phyloP scores from a whole-genome alignment of 2,329 filamentous ascomycete genomes.

The Xylariaceae sp. region DNA sequence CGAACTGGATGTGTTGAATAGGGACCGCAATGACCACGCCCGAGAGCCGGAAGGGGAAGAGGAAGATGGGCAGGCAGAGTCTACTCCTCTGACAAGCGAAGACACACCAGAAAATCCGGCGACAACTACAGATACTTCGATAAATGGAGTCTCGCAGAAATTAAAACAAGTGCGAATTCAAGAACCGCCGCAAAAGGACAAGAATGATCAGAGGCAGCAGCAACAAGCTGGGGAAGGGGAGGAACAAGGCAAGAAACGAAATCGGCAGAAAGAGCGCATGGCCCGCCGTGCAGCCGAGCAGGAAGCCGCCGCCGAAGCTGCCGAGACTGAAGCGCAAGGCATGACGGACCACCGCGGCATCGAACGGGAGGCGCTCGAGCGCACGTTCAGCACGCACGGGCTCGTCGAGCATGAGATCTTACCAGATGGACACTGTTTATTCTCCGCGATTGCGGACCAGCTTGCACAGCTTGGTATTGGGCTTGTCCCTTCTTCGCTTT shows the following conservation, averaged over 20 bases:
- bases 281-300: conserved; percentile 85
- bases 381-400: conserved; percentile 57
- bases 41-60: conserved; percentile 14
- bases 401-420: conserved; percentile 75
- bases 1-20: conserved; percentile 49
- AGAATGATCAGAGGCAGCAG: conserved; percentile 7
- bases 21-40: conserved; percentile 14
- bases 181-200: neutral
- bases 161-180: conserved; percentile 17
- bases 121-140: conserved; percentile 2
- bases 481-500: conserved; percentile 26
- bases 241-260: conserved; percentile 60
- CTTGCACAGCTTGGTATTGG: conserved; percentile 52
- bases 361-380: conserved; percentile 68
- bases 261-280: conserved; percentile 85
- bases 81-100: neutral
- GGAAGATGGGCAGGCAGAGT: conserved; percentile 11
- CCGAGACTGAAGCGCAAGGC: conserved; percentile 68
- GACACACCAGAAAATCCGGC: conserved; percentile 1
- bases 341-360: conserved; percentile 69
- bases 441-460: conserved; percentile 87
- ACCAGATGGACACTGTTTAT: conserved; percentile 93
- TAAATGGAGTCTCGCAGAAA: conserved; percentile 19
- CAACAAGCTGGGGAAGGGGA: conserved; percentile 19
- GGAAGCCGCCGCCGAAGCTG: conserved; percentile 63